Evolutionary conservation across 495 filamentous ascomycete species (phyloP), one percentile per base, ranked within the genome.

Genomic region (Podospora tetraspora): DNA sequence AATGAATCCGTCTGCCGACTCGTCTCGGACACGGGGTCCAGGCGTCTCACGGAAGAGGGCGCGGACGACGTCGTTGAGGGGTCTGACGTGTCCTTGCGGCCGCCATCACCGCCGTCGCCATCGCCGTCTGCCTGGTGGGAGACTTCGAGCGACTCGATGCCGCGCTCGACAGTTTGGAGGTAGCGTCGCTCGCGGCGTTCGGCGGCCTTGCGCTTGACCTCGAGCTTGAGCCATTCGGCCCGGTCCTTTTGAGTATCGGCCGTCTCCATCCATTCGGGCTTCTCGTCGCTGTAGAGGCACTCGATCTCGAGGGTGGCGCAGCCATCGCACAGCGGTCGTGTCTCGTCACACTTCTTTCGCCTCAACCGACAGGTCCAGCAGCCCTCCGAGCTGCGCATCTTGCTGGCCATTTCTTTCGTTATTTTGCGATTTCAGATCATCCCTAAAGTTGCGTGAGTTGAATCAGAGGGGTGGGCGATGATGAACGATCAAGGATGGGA

Each of bases 331-430:
- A 79, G 67, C 21, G 85, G 84, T 0, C 72, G 79, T 6, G 61
- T 68, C 71, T 84, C 81, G 66, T 87, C 84, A 72, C 84, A 86
- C 72, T 84, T 85, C 69, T 87, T 86, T 64, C 82, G 82, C 19
- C 84, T 78, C 13, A 86, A 78, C 10, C 84, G 79, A 69, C 84
- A 87, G n/a, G 84, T 86, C 84, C 84, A 86, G 70, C 85, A 85
- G 24, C 83, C 84, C 37, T 80, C 81, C 22, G 71, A 79, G 66
- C 78, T 83, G 62, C 79, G 66, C 4, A 71, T 64, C 61, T 74
- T 78, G 29, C 71, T 25, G 8, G 76, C 37, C 71, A 77, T 73
- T 43, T 1, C 5, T 43, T 43, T 43, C 1, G 25, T n/a, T n/a
- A 3, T 24, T 57, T 29, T 13, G 9, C n/a, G 24, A 23, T 32